phyloP scores from a whole-genome alignment of 805 yeast genomes.

The Myxozyma kluyveri region DNA sequence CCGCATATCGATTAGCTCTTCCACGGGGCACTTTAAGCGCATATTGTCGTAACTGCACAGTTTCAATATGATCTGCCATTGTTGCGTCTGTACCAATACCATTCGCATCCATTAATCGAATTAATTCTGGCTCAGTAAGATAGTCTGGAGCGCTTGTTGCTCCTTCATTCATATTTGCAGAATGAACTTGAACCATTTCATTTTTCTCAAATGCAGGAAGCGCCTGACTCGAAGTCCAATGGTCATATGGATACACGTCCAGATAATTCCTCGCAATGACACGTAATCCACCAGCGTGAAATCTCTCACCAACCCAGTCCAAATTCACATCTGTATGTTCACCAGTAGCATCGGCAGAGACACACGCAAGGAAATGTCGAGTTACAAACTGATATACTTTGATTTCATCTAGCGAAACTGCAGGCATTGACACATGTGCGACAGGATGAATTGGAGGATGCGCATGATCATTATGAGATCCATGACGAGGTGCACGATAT shows the following conservation, averaged over 20 bases:
- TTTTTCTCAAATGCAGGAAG: constrained; percentile 63
- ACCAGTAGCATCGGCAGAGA: constrained; percentile 89
- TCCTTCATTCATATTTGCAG: constrained; percentile 66
- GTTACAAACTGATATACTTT: constrained; percentile 84
- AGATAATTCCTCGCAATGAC: constrained; percentile 74
- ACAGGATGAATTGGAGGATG: constrained; percentile 99
- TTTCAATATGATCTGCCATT: constrained; percentile 94
- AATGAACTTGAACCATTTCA: constrained; percentile 54
- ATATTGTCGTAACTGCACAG: constrained; percentile 66
- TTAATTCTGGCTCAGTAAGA: constrained; percentile 88
- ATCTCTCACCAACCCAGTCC: constrained; percentile 75
- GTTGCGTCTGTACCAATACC: constrained; percentile 99
- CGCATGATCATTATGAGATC: constrained; percentile 86
- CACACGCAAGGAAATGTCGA: constrained; percentile 84
- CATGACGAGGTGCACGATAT: constrained; percentile 69
- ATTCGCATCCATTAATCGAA: constrained; percentile 91
- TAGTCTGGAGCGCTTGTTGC: constrained; percentile 76
- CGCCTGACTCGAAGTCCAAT: constrained; percentile 67
- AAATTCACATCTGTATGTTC: constrained; percentile 57
- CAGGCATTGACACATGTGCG: constrained; percentile 30
- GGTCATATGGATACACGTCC: constrained; percentile 73
- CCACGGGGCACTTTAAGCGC: constrained; percentile 43
- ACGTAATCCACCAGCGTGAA: constrained; percentile 67
- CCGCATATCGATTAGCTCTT: constrained; percentile 9
- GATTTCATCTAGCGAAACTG: constrained; percentile 48